Percentiles rank a stretch among this genome's conserved stretches.
Conservation (phyloP, 768 basidiomycete genomes). For the Tricholoma furcatifolium region DNA sequence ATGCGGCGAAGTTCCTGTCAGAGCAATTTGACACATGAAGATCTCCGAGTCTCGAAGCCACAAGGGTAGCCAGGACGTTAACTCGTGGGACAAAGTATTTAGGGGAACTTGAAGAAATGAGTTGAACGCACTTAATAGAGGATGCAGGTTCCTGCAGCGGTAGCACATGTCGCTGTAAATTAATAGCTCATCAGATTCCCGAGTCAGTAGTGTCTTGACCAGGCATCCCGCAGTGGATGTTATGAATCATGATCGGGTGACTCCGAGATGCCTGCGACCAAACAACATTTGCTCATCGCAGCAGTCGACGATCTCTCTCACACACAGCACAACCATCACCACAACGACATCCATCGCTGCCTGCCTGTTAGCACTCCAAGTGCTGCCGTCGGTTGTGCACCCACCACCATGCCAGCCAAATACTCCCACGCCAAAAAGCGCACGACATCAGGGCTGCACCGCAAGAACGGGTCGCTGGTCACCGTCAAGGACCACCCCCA, state of each 20-base stretch:
- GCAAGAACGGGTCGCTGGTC: constrained; percentile 34
- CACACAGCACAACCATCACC: too few relatives aligned
- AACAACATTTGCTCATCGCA: too few relatives aligned
- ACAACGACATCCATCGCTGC: neutral
- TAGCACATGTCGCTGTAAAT: constrained; percentile 32
- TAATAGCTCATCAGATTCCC: neutral
- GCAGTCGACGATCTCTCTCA: too few relatives aligned
- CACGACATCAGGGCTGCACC: constrained; percentile 45
- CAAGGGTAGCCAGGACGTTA: too few relatives aligned
- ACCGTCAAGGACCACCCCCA: constrained; percentile 31
- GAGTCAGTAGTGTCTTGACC: too few relatives aligned
- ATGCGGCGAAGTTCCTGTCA: neutral
- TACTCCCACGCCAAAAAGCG: constrained; percentile 77
- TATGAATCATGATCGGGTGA: too few relatives aligned
- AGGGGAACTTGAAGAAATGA: neutral
- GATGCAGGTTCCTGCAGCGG: constrained; percentile 3
- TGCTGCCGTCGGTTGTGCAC: neutral
- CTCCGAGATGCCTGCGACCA: too few relatives aligned
- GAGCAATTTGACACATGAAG: neutral
- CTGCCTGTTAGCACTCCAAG: neutral
- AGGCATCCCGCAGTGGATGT: too few relatives aligned
- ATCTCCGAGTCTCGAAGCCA: too few relatives aligned
- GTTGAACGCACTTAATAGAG: neutral
- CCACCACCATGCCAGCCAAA: constrained; percentile 57
- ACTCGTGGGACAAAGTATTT: neutral